Evolutionary conservation across 345 rosid species (phyloP), one percentile per base, ranked within the genome.

Genomic region (Citropsis articulata): DNA sequence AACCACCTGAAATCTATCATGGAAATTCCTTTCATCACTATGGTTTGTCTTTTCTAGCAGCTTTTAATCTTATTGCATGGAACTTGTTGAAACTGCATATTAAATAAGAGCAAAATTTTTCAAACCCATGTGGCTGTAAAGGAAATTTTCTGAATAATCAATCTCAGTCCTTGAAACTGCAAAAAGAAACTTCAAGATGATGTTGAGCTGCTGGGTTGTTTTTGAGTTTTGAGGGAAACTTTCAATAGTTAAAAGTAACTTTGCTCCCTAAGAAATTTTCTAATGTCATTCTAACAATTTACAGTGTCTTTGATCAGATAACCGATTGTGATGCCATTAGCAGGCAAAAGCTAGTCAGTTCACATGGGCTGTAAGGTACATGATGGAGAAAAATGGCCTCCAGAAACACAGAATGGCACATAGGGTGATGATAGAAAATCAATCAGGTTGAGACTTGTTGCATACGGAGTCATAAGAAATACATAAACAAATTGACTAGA

Each of bases 331-430:
- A 79, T 79, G 66, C 76, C 77, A 66, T 19, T n/a, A 18, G 38
- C 65, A 35, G 13, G 72, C 70, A 65, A 77, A 33, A 81, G 74
- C 27, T n/a, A 69, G 72, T 56, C 50, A 65, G 57, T 73, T 72
- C 85, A 82, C 87, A 82, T 82, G 85, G 84, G 80, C 25, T 80
- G 77, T 33, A 69, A 56, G 76, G 78, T 62, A 24, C 28, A 62
- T 25, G 42, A 67, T 74, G 48, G 75, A 83, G 74, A 35, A 8
- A 62, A 40, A 59, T 67, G 76, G 53, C 74, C 60, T 69, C 69
- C 48, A 27, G 69, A 72, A 55, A 55, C 66, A 77, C 42, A 78
- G 82, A 65, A 19, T 75, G 82, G 70, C 59, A 78, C 12, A 65
- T 69, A 64, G 45, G 36, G 77, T 48, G 56, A 65, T 22, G 55